phyloP scores from a whole-genome alignment of 2,329 filamentous ascomycete species.

The Aspergillus chevalieri region DNA sequence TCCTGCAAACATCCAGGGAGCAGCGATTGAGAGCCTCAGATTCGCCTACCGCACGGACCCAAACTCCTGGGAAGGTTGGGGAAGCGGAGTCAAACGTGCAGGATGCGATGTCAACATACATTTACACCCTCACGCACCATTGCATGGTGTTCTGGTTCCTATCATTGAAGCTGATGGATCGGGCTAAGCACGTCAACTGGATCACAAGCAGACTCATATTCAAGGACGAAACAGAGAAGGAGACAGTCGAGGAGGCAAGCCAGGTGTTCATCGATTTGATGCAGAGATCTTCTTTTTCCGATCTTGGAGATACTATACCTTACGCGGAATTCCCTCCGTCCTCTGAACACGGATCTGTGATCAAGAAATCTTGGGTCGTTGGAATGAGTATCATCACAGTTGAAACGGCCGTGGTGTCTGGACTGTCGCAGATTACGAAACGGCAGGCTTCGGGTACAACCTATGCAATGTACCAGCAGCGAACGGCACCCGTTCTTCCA shows the following conservation, averaged over 20 bases:
- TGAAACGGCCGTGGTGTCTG: conserved; percentile 43
- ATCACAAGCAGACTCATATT: conserved; percentile 80
- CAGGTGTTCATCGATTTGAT: conserved; percentile 92
- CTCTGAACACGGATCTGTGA: conserved; percentile 36
- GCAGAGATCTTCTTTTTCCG: conserved; percentile 79
- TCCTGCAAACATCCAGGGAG: conserved; percentile 81
- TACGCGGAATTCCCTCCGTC: conserved; percentile 37
- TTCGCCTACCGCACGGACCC: conserved; percentile 25
- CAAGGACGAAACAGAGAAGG: conserved; percentile 66
- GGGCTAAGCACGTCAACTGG: conserved; percentile 78
- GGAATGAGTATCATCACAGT: conserved; percentile 49
- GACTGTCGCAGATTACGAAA: conserved; percentile 46
- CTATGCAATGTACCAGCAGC: conserved; percentile 43
- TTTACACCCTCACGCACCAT: conserved; percentile 88
- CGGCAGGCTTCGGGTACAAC: conserved; percentile 47
- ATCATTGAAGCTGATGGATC: conserved; percentile 75
- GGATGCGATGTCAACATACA: conserved; percentile 84
- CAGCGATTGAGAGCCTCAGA: conserved; percentile 32
- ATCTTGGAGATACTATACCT: conserved; percentile 63
- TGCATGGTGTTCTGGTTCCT: conserved; percentile 97
- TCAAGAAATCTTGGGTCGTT: conserved; percentile 45
- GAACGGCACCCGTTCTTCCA: conserved; percentile 39
- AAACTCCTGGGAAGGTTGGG: conserved; percentile 34
- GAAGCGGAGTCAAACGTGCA: conserved; percentile 40
- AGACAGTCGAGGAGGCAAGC: conserved; percentile 82